These are phyloP conservation scores for Colletotrichum acutatum DNA, from an alignment of 2,329 filamentous ascomycete species.

Conservation along the genomic window DNA sequence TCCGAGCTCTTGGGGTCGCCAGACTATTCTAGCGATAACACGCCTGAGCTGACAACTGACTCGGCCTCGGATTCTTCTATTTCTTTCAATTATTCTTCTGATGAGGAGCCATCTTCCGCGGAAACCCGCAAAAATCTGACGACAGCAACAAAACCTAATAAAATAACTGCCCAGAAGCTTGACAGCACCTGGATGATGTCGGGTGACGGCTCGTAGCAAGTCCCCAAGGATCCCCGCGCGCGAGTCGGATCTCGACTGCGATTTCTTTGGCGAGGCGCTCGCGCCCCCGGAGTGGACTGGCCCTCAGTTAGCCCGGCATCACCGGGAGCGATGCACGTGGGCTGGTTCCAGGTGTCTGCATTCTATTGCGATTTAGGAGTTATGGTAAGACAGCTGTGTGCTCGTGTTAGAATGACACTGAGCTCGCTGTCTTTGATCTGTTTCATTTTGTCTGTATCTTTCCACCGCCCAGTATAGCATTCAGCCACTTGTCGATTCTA, in stretches of 20 bases:
- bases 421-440: slow-evolving; percentile 22
- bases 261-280: slow-evolving; percentile 42
- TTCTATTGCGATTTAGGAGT: background rate
- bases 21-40: slow-evolving; percentile 48
- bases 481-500: no score
- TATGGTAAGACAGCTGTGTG: slow-evolving; percentile 12
- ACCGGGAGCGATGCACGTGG: background rate
- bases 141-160: slow-evolving; percentile 42
- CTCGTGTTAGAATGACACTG: slow-evolving; percentile 14
- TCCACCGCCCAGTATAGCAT: no score
- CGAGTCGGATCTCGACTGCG: slow-evolving; percentile 42
- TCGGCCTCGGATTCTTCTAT: slow-evolving; percentile 37
- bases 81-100: slow-evolving; percentile 18
- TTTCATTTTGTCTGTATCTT: background rate
- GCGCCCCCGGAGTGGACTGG: slow-evolving; percentile 48
- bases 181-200: slow-evolving; percentile 54
- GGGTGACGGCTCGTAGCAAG: slow-evolving; percentile 59
- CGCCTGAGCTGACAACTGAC: slow-evolving; percentile 45
- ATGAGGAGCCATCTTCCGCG: slow-evolving; percentile 46
- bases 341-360: background rate
- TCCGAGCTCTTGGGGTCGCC: slow-evolving; percentile 51
- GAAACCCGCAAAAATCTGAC: background rate
- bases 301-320: slow-evolving; percentile 42
- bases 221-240: slow-evolving; percentile 48
- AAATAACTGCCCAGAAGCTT: slow-evolving; percentile 37